A percentile compares a stretch with the other conserved stretches of the same genome.
phyloP scores from a whole-genome alignment of 108 stramenopile species.

The Skeletonema costatum region DNA sequence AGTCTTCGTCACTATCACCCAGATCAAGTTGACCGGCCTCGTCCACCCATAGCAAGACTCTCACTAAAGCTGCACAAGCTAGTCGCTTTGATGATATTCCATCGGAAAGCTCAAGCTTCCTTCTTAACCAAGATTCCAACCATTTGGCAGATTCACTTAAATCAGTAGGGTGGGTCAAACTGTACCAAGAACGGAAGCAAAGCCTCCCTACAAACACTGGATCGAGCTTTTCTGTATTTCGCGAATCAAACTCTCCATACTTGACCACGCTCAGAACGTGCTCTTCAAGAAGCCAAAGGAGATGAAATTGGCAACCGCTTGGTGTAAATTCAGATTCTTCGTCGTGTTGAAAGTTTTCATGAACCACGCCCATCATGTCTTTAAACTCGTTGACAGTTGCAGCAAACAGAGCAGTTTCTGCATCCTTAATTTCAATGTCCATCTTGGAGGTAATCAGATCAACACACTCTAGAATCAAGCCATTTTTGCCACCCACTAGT shows the following conservation, averaged over 20 bases:
- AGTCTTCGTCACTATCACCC: conserved; percentile 26
- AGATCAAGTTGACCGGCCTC: conserved; percentile 27
- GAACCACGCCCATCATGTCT: background rate
- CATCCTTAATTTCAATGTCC: conserved; percentile 65
- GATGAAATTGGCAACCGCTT: conserved; percentile 51
- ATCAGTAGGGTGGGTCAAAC: conserved; percentile 44
- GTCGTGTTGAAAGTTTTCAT: background rate
- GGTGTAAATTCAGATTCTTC: conserved; percentile 42
- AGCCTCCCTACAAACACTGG: conserved; percentile 72
- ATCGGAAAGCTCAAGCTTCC: conserved; percentile 20
- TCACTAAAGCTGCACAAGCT: conserved; percentile 75
- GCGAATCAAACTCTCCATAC: conserved; percentile 74
- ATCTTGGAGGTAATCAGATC: conserved; percentile 56
- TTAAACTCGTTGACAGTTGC: conserved; percentile 27
- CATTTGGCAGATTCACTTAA: conserved; percentile 36
- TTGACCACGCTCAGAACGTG: conserved; percentile 63
- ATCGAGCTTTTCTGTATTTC: conserved; percentile 58
- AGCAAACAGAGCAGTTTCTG: conserved; percentile 64
- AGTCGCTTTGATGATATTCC: conserved; percentile 54
- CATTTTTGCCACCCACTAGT: conserved; percentile 76
- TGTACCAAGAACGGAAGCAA: conserved; percentile 74
- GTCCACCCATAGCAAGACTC: conserved; percentile 67
- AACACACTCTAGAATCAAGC: conserved; percentile 70
- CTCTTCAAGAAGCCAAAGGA: conserved; percentile 69
- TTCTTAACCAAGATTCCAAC: conserved; percentile 55